Evolutionary conservation across 345 rosid genomes (phyloP).

Genomic region (Eutrema heterophyllum): DNA sequence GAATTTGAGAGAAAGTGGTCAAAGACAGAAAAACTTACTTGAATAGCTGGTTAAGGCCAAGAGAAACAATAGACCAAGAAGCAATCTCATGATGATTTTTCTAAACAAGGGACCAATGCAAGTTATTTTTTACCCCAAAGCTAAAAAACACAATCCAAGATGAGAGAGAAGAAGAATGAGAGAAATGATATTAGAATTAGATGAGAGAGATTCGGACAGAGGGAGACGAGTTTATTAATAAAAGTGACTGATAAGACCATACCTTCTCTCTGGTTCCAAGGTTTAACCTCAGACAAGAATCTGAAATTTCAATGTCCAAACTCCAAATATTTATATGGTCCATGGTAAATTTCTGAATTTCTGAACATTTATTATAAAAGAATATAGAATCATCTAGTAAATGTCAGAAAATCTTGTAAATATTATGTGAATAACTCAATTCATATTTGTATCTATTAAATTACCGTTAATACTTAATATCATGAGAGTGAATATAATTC

Average conservation of each 20-base stretch:
- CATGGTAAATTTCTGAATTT: neutral
- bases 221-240: conserved; percentile 4
- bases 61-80: conserved; percentile 45
- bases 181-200: neutral
- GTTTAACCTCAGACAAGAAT: conserved; percentile 30
- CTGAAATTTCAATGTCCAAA: conserved; percentile 1
- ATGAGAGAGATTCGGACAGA: neutral
- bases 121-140: neutral
- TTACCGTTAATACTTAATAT: too few species aligned
- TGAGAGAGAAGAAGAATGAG: neutral
- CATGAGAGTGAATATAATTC: too few species aligned
- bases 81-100: conserved; percentile 50
- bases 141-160: conserved; percentile 7
- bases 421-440: too few species aligned
- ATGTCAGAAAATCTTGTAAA: too few species aligned
- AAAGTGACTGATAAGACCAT: conserved; percentile 19
- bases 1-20: neutral
- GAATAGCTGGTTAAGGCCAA: conserved; percentile 50
- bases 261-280: conserved; percentile 30
- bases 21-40: conserved; percentile 44
- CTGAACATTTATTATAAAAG: neutral
- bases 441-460: too few species aligned
- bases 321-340: conserved; percentile 8
- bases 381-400: too few species aligned
- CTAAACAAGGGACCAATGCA: neutral